Percentiles rank a stretch among this genome's conserved stretches.
Evolutionary conservation across 1,284 basidiomycete species (phyloP).

Genomic region (Leccinum fallax): DNA sequence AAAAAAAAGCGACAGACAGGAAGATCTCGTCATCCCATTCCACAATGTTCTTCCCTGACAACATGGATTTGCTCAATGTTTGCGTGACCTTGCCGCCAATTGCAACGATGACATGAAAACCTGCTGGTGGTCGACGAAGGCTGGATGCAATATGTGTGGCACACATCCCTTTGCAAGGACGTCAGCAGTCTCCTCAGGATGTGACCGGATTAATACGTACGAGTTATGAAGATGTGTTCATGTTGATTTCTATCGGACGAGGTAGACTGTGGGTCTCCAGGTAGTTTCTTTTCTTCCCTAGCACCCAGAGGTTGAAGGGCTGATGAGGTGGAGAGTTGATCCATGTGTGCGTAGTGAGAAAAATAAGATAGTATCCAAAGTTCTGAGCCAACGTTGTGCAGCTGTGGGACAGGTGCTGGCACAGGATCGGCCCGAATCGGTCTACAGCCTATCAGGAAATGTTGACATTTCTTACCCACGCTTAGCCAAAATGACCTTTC

Average conservation of each 20-base stretch:
- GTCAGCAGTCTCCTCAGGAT: neutral
- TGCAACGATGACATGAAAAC: neutral
- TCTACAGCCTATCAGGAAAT: too few relatives aligned
- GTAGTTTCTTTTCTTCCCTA: neutral
- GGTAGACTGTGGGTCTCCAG: neutral
- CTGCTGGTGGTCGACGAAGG: neutral
- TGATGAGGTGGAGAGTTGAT: neutral
- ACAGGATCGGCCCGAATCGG: too few relatives aligned
- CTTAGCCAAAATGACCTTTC: too few relatives aligned
- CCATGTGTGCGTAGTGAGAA: neutral
- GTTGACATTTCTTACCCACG: too few relatives aligned
- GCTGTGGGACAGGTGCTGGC: neutral
- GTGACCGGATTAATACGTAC: neutral
- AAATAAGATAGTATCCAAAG: neutral
- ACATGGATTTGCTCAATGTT: neutral
- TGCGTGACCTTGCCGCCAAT: neutral
- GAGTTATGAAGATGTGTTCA: neutral
- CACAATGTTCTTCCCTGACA: neutral
- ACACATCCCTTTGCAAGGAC: neutral
- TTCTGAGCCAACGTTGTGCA: neutral
- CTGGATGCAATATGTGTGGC: neutral
- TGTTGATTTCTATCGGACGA: neutral
- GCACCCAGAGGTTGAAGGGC: neutral
- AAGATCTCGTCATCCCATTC: neutral
- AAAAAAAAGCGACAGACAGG: neutral